Evolutionary conservation across 148 eudicot genomes (phyloP).

Genomic region (Bassia scoparia): DNA sequence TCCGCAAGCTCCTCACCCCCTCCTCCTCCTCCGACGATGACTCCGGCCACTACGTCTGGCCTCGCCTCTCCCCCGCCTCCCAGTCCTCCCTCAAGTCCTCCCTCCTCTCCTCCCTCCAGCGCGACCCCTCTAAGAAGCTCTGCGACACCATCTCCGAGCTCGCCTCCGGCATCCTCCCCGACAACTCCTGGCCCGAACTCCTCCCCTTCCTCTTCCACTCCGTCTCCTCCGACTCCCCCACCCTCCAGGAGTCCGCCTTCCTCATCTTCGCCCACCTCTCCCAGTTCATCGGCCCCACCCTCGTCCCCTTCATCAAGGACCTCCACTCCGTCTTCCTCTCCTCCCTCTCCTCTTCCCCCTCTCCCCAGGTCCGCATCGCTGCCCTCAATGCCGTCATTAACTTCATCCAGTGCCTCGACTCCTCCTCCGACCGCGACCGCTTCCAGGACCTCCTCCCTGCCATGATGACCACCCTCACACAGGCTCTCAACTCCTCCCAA

Average conservation of each 20-base stretch:
- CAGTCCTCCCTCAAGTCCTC: slow-evolving; percentile 53
- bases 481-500: slow-evolving; percentile 62
- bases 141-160: slow-evolving; percentile 83
- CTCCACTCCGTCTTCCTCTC: slow-evolving; percentile 63
- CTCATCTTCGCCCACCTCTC: slow-evolving; percentile 73
- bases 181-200: slow-evolving; percentile 70
- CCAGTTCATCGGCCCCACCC: slow-evolving; percentile 62
- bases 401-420: slow-evolving; percentile 72
- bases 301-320: slow-evolving; percentile 52
- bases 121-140: slow-evolving; percentile 61
- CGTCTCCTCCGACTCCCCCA: slow-evolving; percentile 48
- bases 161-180: slow-evolving; percentile 66
- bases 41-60: slow-evolving; percentile 52
- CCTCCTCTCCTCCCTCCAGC: slow-evolving; percentile 50
- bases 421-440: slow-evolving; percentile 63
- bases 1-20: slow-evolving; percentile 62
- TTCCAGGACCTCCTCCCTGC: slow-evolving; percentile 83
- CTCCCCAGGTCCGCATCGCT: slow-evolving; percentile 64
- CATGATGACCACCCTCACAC: slow-evolving; percentile 80
- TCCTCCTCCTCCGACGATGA: background rate
- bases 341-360: slow-evolving; percentile 39
- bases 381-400: slow-evolving; percentile 69
- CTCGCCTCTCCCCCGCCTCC: slow-evolving; percentile 47
- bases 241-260: slow-evolving; percentile 66
- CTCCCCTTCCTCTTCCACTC: slow-evolving; percentile 79